Percentiles rank a stretch among this genome's conserved stretches.
These are phyloP conservation scores for Erigeron philadelphicus DNA, from an alignment of 140 eudicot genomes.

Conservation along the genomic window DNA sequence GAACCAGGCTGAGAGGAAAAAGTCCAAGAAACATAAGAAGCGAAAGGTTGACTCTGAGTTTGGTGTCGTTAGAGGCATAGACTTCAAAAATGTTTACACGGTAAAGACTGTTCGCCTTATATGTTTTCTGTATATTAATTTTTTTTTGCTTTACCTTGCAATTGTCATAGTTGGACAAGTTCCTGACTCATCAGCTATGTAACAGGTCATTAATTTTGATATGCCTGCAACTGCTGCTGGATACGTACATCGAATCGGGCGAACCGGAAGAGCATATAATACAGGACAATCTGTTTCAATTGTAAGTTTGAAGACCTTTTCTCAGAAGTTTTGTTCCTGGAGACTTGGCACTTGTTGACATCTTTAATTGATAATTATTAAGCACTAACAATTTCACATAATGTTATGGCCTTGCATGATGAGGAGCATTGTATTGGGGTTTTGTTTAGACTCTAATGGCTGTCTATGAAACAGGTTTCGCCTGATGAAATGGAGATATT, in stretches of 20 bases:
- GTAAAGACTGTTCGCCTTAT: conserved; percentile 32
- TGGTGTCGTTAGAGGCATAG: conserved; percentile 98
- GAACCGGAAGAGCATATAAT: conserved; percentile 90
- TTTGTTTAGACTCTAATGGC: neutral
- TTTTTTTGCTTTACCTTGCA: too few relatives aligned
- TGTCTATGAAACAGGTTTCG: conserved; percentile 52
- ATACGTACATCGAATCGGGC: conserved; percentile 94
- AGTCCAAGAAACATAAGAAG: conserved; percentile 50
- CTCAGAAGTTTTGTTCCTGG: neutral
- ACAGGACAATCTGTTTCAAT: conserved; percentile 95
- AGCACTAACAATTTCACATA: neutral
- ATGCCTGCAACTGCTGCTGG: conserved; percentile 88
- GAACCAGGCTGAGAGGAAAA: conserved; percentile 40
- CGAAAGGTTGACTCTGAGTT: conserved; percentile 68
- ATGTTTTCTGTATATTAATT: neutral
- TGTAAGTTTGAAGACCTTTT: conserved; percentile 41
- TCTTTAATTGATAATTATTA: conserved; percentile 1
- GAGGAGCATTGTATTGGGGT: neutral
- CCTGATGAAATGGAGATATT: conserved; percentile 72
- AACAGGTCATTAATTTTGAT: conserved; percentile 83
- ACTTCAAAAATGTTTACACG: conserved; percentile 92
- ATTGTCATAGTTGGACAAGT: neutral
- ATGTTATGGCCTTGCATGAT: neutral
- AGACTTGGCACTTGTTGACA: neutral
- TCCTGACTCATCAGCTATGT: neutral